These are phyloP conservation scores for Chrysanthemum makinoi DNA, from an alignment of 129 eudicot species.

Conservation along the genomic window DNA sequence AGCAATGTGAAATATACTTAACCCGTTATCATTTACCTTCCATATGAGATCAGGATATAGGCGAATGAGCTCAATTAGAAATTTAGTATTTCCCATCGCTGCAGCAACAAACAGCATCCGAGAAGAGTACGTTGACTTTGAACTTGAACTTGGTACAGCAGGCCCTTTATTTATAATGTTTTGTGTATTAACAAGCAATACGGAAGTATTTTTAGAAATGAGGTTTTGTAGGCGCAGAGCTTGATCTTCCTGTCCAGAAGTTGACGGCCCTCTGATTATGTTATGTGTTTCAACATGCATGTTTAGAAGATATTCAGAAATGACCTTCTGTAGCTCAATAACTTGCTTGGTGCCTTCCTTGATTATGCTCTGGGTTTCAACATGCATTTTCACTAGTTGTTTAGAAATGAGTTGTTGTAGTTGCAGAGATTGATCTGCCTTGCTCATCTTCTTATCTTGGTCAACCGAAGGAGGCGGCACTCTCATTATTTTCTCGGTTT, in stretches of 20 bases:
- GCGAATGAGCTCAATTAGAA: conserved; percentile 33
- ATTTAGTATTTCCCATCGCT: conserved; percentile 35
- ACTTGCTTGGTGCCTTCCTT: neutral
- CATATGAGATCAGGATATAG: conserved; percentile 46
- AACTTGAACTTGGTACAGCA: neutral
- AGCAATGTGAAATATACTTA: conserved; percentile 42
- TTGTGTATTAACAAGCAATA: neutral
- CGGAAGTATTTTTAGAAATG: conserved; percentile 13
- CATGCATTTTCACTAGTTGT: neutral
- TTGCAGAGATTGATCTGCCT: neutral
- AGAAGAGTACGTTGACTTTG: conserved; percentile 16
- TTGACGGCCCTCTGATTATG: neutral
- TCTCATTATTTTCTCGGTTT: conserved; percentile 1
- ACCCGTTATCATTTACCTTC: conserved; percentile 38
- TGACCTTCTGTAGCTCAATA: neutral
- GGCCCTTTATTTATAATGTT: neutral
- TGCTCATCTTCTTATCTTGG: neutral
- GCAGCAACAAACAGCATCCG: conserved; percentile 42
- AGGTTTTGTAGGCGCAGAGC: neutral
- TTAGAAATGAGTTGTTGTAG: neutral
- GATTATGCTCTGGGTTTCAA: neutral
- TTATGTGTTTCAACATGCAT: neutral
- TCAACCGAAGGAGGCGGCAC: neutral
- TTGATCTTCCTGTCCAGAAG: neutral
- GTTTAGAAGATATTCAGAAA: neutral